These are phyloP conservation scores for Afroboletus lepidellus DNA, from an alignment of 1,284 basidiomycete genomes.

Conservation along the genomic window DNA sequence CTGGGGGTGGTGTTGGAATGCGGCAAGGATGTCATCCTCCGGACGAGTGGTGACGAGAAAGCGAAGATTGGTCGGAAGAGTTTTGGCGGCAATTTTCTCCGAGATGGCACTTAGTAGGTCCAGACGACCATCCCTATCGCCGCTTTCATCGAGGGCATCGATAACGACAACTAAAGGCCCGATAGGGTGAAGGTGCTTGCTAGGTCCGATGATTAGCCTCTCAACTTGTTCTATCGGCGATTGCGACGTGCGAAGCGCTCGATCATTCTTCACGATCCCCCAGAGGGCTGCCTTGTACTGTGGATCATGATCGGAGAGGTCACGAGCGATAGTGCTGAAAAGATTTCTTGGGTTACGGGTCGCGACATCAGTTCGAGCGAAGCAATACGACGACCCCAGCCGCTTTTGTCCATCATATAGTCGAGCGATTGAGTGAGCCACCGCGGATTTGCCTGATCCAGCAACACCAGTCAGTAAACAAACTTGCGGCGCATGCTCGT, in stretches of 20 bases:
- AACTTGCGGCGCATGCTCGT: not conserved
- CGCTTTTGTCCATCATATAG: not conserved
- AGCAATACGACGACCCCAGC: slow-evolving; percentile 6
- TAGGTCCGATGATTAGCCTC: not conserved
- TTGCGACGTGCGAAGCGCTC: not conserved
- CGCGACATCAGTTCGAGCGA: not conserved
- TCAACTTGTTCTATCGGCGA: not conserved
- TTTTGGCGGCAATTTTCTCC: not conserved
- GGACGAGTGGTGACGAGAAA: not conserved
- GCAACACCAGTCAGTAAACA: not conserved
- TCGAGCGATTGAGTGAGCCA: slow-evolving; percentile 6
- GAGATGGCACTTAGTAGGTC: not conserved
- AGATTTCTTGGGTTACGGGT: slow-evolving; percentile 6
- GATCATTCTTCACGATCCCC: not conserved
- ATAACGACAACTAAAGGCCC: slow-evolving; percentile 5
- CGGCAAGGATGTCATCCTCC: not conserved
- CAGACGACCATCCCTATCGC: not conserved
- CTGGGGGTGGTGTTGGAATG: not conserved
- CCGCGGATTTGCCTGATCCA: not conserved
- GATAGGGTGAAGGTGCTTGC: not conserved
- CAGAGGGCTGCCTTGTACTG: slow-evolving; percentile 1
- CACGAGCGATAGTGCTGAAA: not conserved
- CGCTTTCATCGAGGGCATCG: slow-evolving; percentile 13
- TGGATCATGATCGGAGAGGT: not conserved
- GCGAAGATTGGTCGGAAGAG: not conserved